A percentile compares a stretch with the other conserved stretches of the same genome.
Conservation (phyloP, 2,329 filamentous ascomycete species). For the Claviceps sp. region DNA sequence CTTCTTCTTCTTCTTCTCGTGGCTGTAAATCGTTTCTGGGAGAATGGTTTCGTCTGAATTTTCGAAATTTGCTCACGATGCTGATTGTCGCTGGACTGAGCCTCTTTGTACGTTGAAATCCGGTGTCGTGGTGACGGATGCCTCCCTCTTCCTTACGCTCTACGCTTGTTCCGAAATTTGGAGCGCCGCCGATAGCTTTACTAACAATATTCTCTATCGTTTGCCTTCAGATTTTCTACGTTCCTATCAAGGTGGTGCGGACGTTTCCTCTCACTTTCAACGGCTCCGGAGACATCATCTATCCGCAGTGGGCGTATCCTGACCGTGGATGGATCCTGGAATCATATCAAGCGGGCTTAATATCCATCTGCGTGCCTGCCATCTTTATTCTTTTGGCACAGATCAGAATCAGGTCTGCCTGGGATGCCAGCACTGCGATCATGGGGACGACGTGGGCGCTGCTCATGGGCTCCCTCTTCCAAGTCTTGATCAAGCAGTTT, state of each 20-base stretch:
- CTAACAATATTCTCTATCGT: background rate
- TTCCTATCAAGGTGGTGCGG: constrained; percentile 40
- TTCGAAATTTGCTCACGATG: constrained; percentile 48
- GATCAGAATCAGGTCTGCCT: constrained; percentile 41
- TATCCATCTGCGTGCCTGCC: constrained; percentile 45
- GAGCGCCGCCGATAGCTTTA: background rate
- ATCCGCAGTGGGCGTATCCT: constrained; percentile 52
- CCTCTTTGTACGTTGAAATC: constrained; percentile 15
- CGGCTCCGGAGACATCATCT: constrained; percentile 45
- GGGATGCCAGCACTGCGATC: constrained; percentile 49
- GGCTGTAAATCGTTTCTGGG: constrained; percentile 12
- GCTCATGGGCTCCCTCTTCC: constrained; percentile 46
- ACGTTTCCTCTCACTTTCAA: constrained; percentile 49
- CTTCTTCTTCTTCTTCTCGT: background rate
- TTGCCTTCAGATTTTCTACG: constrained; percentile 31
- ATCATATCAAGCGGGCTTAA: constrained; percentile 42
- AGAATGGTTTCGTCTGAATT: constrained; percentile 45
- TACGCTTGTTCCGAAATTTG: background rate
- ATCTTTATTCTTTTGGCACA: constrained; percentile 42
- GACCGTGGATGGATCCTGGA: constrained; percentile 48
- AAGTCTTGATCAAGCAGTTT: constrained; percentile 53
- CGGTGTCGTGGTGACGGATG: background rate
- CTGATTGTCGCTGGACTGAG: constrained; percentile 28
- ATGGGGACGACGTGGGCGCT: constrained; percentile 48
- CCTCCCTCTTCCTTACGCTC: background rate